A percentile compares a stretch with the other conserved stretches of the same genome.
These are phyloP conservation scores for Helicocarpus griseus DNA, from an alignment of 2,329 filamentous ascomycete species.

Conservation along the genomic window DNA sequence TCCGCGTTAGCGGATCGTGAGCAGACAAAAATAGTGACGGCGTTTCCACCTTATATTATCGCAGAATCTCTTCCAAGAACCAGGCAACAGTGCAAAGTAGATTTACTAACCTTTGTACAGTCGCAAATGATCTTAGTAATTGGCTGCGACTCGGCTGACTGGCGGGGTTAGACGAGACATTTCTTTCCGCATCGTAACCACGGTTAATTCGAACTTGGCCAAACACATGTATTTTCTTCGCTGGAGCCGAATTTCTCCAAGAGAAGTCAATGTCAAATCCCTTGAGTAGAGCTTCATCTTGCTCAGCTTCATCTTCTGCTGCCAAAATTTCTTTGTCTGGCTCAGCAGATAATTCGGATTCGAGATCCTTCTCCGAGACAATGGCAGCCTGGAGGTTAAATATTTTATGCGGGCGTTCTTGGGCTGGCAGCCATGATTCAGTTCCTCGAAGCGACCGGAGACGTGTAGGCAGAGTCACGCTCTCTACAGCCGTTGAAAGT, in stretches of 20 bases:
- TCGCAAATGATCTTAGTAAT: constrained; percentile 6
- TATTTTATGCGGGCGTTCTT: constrained; percentile 65
- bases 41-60: too few species aligned
- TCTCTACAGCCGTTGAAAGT: constrained; percentile 67
- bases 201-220: constrained; percentile 27
- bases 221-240: constrained; percentile 22
- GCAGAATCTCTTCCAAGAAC: too few species aligned
- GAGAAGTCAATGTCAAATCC: constrained; percentile 33
- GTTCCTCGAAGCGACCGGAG: constrained; percentile 28
- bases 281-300: constrained; percentile 12
- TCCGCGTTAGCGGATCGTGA: not conserved
- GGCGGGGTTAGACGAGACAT: not conserved
- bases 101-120: constrained; percentile 17
- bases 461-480: constrained; percentile 64
- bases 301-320: not conserved
- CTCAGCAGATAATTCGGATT: constrained; percentile 18
- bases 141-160: not conserved
- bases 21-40: not conserved
- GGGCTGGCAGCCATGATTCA: constrained; percentile 41
- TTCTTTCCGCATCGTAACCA: constrained; percentile 12
- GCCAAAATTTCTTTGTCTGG: not conserved
- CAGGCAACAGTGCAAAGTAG: too few species aligned
- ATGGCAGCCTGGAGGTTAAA: constrained; percentile 63
- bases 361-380: constrained; percentile 18
- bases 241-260: constrained; percentile 18